Evolutionary conservation across 805 yeast species (phyloP).

Genomic region (Wickerhamiella occidentalis): DNA sequence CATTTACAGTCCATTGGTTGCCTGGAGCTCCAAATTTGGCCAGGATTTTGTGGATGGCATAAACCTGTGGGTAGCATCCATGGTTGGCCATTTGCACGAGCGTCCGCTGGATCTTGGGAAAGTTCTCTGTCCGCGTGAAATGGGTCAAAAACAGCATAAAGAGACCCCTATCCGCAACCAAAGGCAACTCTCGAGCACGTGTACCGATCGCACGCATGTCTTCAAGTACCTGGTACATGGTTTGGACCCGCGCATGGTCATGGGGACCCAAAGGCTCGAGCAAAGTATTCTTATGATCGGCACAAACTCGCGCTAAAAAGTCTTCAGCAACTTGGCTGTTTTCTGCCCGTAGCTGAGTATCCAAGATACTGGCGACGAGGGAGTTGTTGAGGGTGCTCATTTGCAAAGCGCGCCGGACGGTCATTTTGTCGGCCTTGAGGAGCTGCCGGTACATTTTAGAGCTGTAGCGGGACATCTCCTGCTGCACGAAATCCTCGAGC

Average conservation of each 20-base stretch:
- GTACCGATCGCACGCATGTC: neutral
- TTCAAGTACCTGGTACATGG: neutral
- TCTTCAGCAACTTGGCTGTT: neutral
- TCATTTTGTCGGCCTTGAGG: neutral
- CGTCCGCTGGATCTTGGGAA: conserved; percentile 10
- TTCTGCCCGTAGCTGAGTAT: neutral
- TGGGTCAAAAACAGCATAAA: conserved; percentile 9
- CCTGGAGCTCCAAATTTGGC: neutral
- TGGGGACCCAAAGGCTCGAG: neutral
- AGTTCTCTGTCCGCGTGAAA: conserved; percentile 6
- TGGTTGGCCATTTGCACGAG: conserved; percentile 14
- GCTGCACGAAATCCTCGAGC: conserved; percentile 2
- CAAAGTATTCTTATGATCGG: neutral
- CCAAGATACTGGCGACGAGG: neutral
- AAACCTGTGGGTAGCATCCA: conserved; percentile 8
- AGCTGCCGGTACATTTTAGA: neutral
- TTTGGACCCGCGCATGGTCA: neutral
- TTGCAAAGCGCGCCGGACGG: neutral
- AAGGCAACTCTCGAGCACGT: conserved; percentile 7
- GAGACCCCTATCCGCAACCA: conserved; percentile 5
- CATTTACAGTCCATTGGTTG: neutral
- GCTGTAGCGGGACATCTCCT: neutral
- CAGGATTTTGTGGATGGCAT: neutral
- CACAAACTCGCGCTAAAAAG: neutral
- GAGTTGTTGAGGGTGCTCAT: neutral